Percentiles rank a stretch among this genome's conserved stretches.
These are phyloP conservation scores for Ophiostoma ulmi DNA, from an alignment of 2,329 filamentous ascomycete species.

Conservation along the genomic window DNA sequence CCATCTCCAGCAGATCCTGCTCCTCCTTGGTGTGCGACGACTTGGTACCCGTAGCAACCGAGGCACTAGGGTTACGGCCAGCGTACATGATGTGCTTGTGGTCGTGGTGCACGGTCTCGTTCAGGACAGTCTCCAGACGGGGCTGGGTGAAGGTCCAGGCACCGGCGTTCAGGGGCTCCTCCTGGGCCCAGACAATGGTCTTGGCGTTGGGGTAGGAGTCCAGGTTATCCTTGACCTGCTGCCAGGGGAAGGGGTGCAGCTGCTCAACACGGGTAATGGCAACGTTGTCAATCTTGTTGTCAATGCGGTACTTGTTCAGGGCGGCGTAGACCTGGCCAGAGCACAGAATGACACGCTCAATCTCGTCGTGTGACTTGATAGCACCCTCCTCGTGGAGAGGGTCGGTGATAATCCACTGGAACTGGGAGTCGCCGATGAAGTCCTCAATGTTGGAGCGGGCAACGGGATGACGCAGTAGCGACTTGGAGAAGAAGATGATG, in stretches of 20 bases:
- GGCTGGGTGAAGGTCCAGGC: constrained; percentile 97
- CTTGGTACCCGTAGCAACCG: constrained; percentile 91
- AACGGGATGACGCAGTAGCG: constrained; percentile 86
- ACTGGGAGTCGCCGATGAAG: constrained; percentile 85
- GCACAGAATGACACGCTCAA: constrained; percentile 92
- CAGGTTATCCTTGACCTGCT: constrained; percentile 91
- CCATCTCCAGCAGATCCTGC: constrained; percentile 67
- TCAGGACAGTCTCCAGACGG: constrained; percentile 91
- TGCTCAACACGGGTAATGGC: constrained; percentile 96
- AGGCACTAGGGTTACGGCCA: constrained; percentile 86
- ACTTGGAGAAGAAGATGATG: constrained; percentile 97
- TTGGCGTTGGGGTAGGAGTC: constrained; percentile 96
- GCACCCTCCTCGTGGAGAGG: constrained; percentile 70
- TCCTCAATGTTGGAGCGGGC: constrained; percentile 86
- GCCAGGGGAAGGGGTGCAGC: constrained; percentile 98
- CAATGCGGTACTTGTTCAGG: constrained; percentile 82
- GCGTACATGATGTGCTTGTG: constrained; percentile 97
- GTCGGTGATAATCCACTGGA: constrained; percentile 94
- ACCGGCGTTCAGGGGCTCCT: constrained; percentile 95
- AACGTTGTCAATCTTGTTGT: constrained; percentile 81
- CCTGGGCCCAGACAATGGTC: constrained; percentile 95
- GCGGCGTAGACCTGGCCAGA: constrained; percentile 90
- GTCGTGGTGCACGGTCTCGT: constrained; percentile 87
- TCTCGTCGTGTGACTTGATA: constrained; percentile 76
- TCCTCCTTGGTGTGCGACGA: constrained; percentile 85